These are phyloP conservation scores for Calycina marina DNA, from an alignment of 2,329 filamentous ascomycete species.

Conservation along the genomic window DNA sequence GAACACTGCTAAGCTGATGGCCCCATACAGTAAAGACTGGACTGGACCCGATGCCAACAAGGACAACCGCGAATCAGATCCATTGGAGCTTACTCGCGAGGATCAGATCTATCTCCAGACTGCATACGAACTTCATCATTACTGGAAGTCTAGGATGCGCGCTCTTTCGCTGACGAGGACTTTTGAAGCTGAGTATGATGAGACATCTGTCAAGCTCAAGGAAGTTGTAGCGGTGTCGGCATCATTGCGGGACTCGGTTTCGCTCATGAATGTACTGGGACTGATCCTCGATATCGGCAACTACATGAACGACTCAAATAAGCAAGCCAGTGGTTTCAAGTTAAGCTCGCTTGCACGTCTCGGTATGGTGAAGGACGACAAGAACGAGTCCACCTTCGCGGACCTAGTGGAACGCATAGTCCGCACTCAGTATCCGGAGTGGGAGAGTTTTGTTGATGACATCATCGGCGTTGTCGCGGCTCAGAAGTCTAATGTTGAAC, in stretches of 20 bases:
- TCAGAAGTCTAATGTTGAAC: slow-evolving; percentile 91
- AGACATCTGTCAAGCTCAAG: slow-evolving; percentile 72
- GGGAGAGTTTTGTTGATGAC: slow-evolving; percentile 78
- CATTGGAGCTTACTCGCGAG: slow-evolving; percentile 75
- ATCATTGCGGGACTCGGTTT: slow-evolving; percentile 77
- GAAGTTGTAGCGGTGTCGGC: slow-evolving; percentile 82
- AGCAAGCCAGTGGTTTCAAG: slow-evolving; percentile 96
- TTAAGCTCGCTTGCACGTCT: slow-evolving; percentile 82
- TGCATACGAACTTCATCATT: slow-evolving; percentile 87
- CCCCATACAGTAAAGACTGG: slow-evolving; percentile 93
- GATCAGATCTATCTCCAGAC: slow-evolving; percentile 93
- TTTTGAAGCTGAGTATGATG: slow-evolving; percentile 81
- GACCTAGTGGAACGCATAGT: slow-evolving; percentile 95
- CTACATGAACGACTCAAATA: slow-evolving; percentile 99
- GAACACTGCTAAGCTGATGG: slow-evolving; percentile 80
- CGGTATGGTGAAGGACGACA: slow-evolving; percentile 97
- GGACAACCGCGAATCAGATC: slow-evolving; percentile 72
- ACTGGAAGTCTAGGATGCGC: slow-evolving; percentile 97
- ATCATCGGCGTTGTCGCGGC: slow-evolving; percentile 63
- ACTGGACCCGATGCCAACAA: slow-evolving; percentile 71
- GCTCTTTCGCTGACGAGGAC: slow-evolving; percentile 72
- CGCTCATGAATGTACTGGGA: slow-evolving; percentile 89
- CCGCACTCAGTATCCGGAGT: slow-evolving; percentile 89
- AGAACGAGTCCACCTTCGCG: slow-evolving; percentile 92
- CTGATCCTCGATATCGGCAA: slow-evolving; percentile 97